Base-by-base conservation (phyloP, 129 eudicot genomes). In the Pulicaria dysenterica region DNA sequence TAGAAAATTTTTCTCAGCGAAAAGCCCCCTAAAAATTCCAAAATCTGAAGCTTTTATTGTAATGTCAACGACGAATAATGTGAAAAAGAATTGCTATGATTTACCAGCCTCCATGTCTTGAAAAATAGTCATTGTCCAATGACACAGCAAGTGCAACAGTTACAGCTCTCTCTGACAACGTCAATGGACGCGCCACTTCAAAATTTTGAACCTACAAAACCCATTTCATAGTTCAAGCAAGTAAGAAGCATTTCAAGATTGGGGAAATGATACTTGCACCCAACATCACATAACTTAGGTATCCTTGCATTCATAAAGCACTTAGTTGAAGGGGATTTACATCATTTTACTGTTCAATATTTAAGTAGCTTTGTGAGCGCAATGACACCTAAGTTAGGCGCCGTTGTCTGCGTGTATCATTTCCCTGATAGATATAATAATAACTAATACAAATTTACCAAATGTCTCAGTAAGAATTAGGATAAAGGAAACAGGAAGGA, bases 61-160 rank as follows among this genome's bases (percentile, higher is more conserved):
- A 24, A 24, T 24, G 31, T 24, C 31, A 24, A 5, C 19, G 7
- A 72, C 8, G 19, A 73, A 24, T 24, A 24, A 0, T 24, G 31
- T 24, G 31, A 24, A 24, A 24, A 24, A 24, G 2, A 24, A 24
- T 24, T 24, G 31, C 31, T 24, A 24, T 24, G 31, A 24, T 72
- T 85, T 79, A 95, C 99, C 88, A 90, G 85, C 97, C 97, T 58
- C 99, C 89, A 67, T 86, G 99, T 73, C 94, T 77, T 11, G 99
- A 95, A 83, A 95, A 95, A 73, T 86, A 95, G 72, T 95, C 99
- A 81, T 90, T 88, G 77, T 95, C 99, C 43, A 95, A 87, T 3
- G 97, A 90, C 57, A 95, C 82, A 65, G 97, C 97, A 62, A 95
- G 97, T 54, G 99, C 97, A 50, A 95, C 88, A 40, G 99, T 86